Base-by-base conservation (phyloP, 1,139 yeast genomes). In the Magnusiomyces sp. region DNA sequence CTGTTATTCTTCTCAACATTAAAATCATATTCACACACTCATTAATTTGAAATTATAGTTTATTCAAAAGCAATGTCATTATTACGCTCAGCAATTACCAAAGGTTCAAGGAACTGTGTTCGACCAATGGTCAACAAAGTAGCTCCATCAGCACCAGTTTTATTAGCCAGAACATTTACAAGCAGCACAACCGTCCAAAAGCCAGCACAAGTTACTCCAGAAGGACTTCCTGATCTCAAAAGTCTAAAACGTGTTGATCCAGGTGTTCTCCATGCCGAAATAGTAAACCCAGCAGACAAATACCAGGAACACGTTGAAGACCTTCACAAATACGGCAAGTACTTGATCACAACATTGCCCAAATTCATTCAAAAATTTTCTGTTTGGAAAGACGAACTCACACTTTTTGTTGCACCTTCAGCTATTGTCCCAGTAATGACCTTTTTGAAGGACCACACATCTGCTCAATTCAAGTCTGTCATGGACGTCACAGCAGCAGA, bases 321-420 rank as follows among this genome's bases (percentile, higher is more conserved):
- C 60, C 75, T 87, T 58, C 95, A 86, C 72, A 81, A 81, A 68
- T 87, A 84, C 66, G 95, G 95, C 32, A 77, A 79, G 55, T 87
- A 87, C 65, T 68, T 87, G 58, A 83, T 83, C 76, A 76, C 87
- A 17, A 80, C 87, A 56, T 64, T 87, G 70, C 95, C 95, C 49
- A 87, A 86, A 68, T 85, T 73, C 64, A 76, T 87, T 56, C 95
- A 87, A 69, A 84, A 83, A 65, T 87, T 86, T 61, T 75, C 87
- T 13, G 95, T 87, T 50, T 87, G 95, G 95, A 87, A 87, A 69
- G 95, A 87, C 65, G 95, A 87, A 69, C 77, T 87, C 65, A 79
- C 85, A 45, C 67, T 87, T 51, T 83, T 80, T 66, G 79, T 84
- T 54, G 86, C 90, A 2, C 95, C 95, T 46, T 68, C 77, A 27